Evolutionary conservation across 2,329 filamentous ascomycete genomes (phyloP), one percentile per base, ranked within the genome.

Genomic region (Alternaria hordeiaustralica): DNA sequence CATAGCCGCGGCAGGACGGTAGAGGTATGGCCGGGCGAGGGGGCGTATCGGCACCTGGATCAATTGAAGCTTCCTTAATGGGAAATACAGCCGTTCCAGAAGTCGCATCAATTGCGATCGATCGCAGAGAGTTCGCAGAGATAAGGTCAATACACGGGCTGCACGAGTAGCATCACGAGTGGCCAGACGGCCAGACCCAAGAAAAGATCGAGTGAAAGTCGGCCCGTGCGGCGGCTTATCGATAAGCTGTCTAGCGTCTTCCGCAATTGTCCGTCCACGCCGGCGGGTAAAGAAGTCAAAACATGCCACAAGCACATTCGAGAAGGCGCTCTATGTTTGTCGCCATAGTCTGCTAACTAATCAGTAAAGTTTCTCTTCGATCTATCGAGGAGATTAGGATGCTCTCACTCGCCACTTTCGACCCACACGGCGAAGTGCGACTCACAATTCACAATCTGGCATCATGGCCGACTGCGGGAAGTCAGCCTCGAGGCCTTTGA

Each of bases 1-100:
- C 73, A 77, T 76, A 20, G 60, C 49, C 18, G 21, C n/a, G 30
- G n/a, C 4, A 49, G 26, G n/a, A 30, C 28, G 28, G 46, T 33
- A 25, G 56, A 30, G 30, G 36, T 33, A 3, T 36, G 13, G 53
- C 25, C 47, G 58, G n/a, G 33, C 11, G 36, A 18, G 15, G 20
- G 46, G 41, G 18, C 47, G 55, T 33, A 41, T 21, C 20, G n/a
- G 46, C 25, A 33, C 18, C 45, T 28, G 43, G 7, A 41, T 26
- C 26, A n/a, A 20, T 21, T 20, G 10, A 44, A 25, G 45, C 21
- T 56, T 47, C 46, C 30, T 54, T 23, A 55, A 30, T 10, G 51
- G 61, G 46, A 55, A n/a, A 60, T 41, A 10, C 12, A 57, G 43
- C 36, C 18, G 45, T 25, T 26, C 46, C 55, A 44, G 30, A n/a